phyloP scores from a whole-genome alignment of 2,329 filamentous ascomycete genomes.

The Fusarium vanettenii region DNA sequence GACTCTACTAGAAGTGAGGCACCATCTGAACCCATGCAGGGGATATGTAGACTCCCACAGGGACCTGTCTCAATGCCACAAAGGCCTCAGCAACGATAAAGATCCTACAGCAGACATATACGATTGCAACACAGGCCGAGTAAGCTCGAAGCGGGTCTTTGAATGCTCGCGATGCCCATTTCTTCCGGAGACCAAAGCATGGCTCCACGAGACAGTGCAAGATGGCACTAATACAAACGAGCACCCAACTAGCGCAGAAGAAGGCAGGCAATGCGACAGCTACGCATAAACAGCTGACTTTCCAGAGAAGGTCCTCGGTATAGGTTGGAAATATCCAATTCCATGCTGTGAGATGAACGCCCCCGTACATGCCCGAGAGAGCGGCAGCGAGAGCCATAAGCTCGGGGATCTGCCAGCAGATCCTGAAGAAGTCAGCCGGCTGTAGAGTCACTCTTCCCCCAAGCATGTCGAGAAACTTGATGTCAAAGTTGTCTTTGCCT shows the following conservation, averaged over 20 bases:
- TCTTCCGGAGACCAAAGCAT: background rate
- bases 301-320: background rate
- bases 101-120: background rate
- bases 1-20: constrained; percentile 2
- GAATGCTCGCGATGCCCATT: background rate
- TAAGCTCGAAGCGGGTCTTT: background rate
- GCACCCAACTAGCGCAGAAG: background rate
- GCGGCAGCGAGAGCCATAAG: background rate
- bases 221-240: background rate
- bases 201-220: background rate
- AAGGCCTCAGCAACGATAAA: constrained; percentile 7
- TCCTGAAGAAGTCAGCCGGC: background rate
- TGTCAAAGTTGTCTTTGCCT: background rate
- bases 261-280: background rate
- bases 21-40: constrained; percentile 9
- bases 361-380: background rate
- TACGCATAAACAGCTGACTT: background rate
- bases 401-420: background rate
- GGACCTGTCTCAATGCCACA: constrained; percentile 1
- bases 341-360: background rate
- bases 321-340: background rate
- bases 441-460: background rate
- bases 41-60: constrained; percentile 3
- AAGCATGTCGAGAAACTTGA: background rate
- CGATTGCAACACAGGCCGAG: background rate